Base-by-base conservation (phyloP, 441 rosid genomes). In the Populus hybrid region DNA sequence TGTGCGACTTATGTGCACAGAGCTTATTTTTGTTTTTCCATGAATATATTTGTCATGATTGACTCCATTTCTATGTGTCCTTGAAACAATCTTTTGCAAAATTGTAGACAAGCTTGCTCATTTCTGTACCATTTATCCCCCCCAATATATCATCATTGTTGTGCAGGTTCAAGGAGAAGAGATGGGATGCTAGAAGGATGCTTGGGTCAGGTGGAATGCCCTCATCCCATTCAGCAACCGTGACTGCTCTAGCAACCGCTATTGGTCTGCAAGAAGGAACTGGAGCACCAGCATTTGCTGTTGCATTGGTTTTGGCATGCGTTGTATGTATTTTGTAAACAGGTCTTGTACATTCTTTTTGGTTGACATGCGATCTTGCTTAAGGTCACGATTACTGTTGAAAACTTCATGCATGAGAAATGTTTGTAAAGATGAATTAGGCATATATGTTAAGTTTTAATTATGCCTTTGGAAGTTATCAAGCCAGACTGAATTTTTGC, bases 141-240 rank as follows among this genome's bases (percentile, higher is more conserved):
- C 26, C n/a, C 20, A 68, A 75, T 84, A 35, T 32, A 70, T 72
- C 68, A 59, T 80, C 54, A 6, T 77, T 3, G 54, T 73, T 16
- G 66, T 76, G 79, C 80, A 93, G 98, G 98, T 95, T 80, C 85
- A 93, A 89, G 88, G 99, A 95, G 83, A 94, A 85, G 92, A 89
- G 91, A 79, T 95, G 99, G 99, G 99, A 95, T 85, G 86, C 98
- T 75, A 90, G 89, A 88, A 85, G 89, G 83, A 79, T 95, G 86
- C 81, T 94, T 70, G 93, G 85, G 74, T 95, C 99, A 11, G 99
- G 98, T 81, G 99, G 98, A 61, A 95, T 95, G 99, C 99, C 98
- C 35, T 95, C 99, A 1, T 94, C 98, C 0, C 98, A 95, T 79
- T 89, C 97, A 3, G 90, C 99, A 78, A 92, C 97, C 3, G 98